These are phyloP conservation scores for Pyracantha coccinea DNA, from an alignment of 331 rosid species.

Conservation along the genomic window DNA sequence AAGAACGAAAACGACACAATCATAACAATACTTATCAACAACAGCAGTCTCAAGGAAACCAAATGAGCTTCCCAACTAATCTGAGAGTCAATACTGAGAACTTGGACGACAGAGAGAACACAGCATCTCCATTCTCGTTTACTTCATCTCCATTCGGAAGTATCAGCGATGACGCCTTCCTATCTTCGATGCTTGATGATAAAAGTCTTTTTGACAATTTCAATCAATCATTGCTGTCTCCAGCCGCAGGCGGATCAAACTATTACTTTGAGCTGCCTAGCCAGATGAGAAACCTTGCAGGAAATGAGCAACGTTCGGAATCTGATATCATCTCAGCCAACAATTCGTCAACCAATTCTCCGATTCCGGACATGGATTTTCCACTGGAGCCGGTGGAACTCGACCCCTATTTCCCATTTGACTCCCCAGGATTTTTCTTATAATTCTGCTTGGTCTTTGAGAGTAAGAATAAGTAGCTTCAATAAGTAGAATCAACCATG, in stretches of 20 bases:
- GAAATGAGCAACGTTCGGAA: conserved; percentile 37
- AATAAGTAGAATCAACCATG: conserved; percentile 4
- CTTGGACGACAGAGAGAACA: conserved; percentile 26
- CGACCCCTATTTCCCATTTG: conserved; percentile 48
- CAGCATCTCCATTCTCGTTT: conserved; percentile 39
- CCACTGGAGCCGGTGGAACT: conserved; percentile 34
- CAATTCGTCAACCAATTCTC: conserved; percentile 51
- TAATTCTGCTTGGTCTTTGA: conserved; percentile 1
- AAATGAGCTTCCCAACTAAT: conserved; percentile 14
- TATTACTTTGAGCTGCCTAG: conserved; percentile 31
- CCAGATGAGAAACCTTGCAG: conserved; percentile 31
- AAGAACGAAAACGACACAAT: conserved; percentile 30
- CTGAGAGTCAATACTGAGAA: conserved; percentile 26
- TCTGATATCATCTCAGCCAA: conserved; percentile 55
- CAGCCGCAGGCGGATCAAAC: conserved; percentile 34
- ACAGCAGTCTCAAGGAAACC: conserved; percentile 24
- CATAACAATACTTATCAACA: conserved; percentile 1
- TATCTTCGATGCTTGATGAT: conserved; percentile 25
- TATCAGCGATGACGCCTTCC: conserved; percentile 19
- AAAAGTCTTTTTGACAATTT: conserved; percentile 25
- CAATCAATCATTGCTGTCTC: conserved; percentile 36
- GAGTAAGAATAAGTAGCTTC: conserved; percentile 4
- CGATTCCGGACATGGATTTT: conserved; percentile 58
- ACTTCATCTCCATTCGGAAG: conserved; percentile 49
- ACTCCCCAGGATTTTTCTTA: conserved; percentile 33